A percentile compares a stretch with the other conserved stretches of the same genome.
Evolutionary conservation across 2,329 filamentous ascomycete species (phyloP).

Genomic region (Fusarium sororula): DNA sequence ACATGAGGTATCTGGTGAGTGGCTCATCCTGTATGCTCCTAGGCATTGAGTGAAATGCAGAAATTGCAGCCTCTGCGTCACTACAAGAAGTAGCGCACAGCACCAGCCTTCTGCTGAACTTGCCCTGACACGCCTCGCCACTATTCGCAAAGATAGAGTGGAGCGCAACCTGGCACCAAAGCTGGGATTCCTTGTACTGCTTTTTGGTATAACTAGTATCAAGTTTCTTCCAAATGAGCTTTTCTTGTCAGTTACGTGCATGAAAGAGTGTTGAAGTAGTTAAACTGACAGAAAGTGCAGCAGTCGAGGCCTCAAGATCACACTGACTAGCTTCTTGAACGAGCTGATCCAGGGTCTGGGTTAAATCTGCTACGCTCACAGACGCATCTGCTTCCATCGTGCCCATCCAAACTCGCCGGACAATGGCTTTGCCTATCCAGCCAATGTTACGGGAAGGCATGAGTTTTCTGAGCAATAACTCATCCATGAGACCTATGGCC

Average conservation of each 20-base stretch:
- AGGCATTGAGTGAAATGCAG: slow-evolving; percentile 66
- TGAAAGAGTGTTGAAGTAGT: neutral
- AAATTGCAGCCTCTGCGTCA: slow-evolving; percentile 38
- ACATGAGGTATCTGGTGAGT: slow-evolving; percentile 77
- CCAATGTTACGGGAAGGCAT: slow-evolving; percentile 56
- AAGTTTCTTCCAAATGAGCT: slow-evolving; percentile 86
- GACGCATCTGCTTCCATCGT: slow-evolving; percentile 55
- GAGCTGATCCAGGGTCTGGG: slow-evolving; percentile 47
- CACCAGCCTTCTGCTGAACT: slow-evolving; percentile 77
- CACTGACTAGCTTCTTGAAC: slow-evolving; percentile 52
- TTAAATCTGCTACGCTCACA: slow-evolving; percentile 36
- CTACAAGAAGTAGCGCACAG: slow-evolving; percentile 69
- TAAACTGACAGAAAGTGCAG: slow-evolving; percentile 69
- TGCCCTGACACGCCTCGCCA: slow-evolving; percentile 72
- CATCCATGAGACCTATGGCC: slow-evolving; percentile 65
- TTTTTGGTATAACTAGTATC: slow-evolving; percentile 65
- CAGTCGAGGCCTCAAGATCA: slow-evolving; percentile 68
- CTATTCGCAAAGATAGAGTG: slow-evolving; percentile 73
- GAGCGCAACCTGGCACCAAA: slow-evolving; percentile 77
- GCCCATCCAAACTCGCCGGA: slow-evolving; percentile 74
- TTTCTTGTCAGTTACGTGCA: slow-evolving; percentile 16
- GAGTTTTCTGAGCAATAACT: slow-evolving; percentile 69
- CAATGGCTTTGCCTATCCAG: slow-evolving; percentile 75
- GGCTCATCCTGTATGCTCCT: slow-evolving; percentile 66
- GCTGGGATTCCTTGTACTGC: slow-evolving; percentile 63